Evolutionary conservation across 257 asterid species (phyloP), one percentile per base, ranked within the genome.

Genomic region (Ilex aquifolium): DNA sequence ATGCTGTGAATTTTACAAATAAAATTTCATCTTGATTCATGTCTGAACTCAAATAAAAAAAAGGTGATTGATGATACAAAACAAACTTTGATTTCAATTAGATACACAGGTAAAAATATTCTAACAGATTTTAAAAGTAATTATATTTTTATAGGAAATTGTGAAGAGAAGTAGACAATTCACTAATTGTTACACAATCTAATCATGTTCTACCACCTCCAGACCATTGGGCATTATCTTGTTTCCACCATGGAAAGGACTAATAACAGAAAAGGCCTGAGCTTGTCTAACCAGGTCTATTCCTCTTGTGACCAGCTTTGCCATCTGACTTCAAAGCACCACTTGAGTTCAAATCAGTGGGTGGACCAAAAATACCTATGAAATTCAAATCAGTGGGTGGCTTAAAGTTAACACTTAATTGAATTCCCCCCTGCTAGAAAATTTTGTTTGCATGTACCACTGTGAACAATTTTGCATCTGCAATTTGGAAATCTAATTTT

Each of bases 281-380:
- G 15, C 32, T 4, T 63, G 10, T 31, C 68, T 59, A 83, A 53
- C 64, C 75, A 32, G 91, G 91, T 78, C 94, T 79, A 51, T 60
- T 76, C 86, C 98, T 82, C 82, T 91, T 91, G 63, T 79, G 82
- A 3, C 57, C 77, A 56, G 69, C 68, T 66, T 78, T 84, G 39
- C 80, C 87, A 51, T 82, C 82, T 1, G 89, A 78, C 54, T 55
- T 78, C 53, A 80, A 53, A 63, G 79, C 84, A 36, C 96, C 93
- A 27, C 75, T 79, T 0, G 95, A 86, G 55, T 86, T 95, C 13
- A n/a, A n/a, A n/a, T n/a, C n/a, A n/a, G n/a, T n/a, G n/a, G n/a
- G n/a, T n/a, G n/a, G n/a, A n/a, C n/a, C n/a, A n/a, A n/a, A n/a
- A n/a, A n/a, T n/a, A n/a, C n/a, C n/a, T n/a, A n/a, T n/a, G n/a